Conservation (phyloP, 1,139 yeast genomes). For the Suhomyces guaymorum region DNA sequence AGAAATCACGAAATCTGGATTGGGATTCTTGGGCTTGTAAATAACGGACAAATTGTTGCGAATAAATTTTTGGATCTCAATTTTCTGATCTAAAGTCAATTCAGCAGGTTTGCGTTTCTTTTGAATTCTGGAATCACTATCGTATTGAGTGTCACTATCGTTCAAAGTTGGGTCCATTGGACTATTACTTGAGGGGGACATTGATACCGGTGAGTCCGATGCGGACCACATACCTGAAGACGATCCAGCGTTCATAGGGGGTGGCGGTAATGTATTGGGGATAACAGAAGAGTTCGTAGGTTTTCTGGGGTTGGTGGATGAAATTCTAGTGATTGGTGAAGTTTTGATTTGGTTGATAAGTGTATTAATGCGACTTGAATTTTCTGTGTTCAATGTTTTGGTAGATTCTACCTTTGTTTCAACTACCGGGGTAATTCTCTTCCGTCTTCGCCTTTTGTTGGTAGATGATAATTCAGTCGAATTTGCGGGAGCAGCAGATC, state of each 20-base stretch:
- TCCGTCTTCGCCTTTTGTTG: slow-evolving; percentile 26
- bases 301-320: neutral
- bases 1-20: slow-evolving; percentile 14
- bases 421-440: slow-evolving; percentile 21
- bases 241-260: slow-evolving; percentile 5
- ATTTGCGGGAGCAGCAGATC: too few relatives aligned
- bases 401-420: slow-evolving; percentile 3
- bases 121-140: slow-evolving; percentile 10
- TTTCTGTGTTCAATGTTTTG: slow-evolving; percentile 5
- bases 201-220: slow-evolving; percentile 11
- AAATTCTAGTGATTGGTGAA: slow-evolving; percentile 7
- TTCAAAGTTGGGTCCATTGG: slow-evolving; percentile 13
- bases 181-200: slow-evolving; percentile 14
- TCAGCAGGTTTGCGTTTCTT: slow-evolving; percentile 13
- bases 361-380: slow-evolving; percentile 13
- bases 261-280: slow-evolving; percentile 2
- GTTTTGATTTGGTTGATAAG: slow-evolving; percentile 32
- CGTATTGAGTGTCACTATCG: slow-evolving; percentile 19
- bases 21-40: slow-evolving; percentile 33
- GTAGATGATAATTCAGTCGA: too few relatives aligned
- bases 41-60: slow-evolving; percentile 51
- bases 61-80: slow-evolving; percentile 53
- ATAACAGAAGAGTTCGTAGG: too few relatives aligned
- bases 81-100: slow-evolving; percentile 48
- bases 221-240: slow-evolving; percentile 8